Evolutionary conservation across 495 filamentous ascomycete genomes (phyloP), one percentile per base, ranked within the genome.

Genomic region (Penicillium malachiteum): DNA sequence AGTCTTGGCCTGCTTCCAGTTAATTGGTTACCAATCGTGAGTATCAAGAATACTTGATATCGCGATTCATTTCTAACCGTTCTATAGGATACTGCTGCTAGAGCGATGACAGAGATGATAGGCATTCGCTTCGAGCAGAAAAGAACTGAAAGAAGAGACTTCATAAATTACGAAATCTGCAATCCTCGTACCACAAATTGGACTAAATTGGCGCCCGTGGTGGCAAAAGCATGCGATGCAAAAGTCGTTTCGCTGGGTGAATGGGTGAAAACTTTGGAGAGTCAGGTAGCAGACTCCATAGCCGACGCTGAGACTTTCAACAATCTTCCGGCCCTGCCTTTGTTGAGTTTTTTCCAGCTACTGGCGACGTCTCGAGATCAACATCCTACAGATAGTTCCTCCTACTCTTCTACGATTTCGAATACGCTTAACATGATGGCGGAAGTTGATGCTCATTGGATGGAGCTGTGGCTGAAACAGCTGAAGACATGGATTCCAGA

Each of bases 11-110:
- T 40, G 12, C 30, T 52, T 14, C 12, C 43, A 7, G 50, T 52
- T 26, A 26, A 52, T 11, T 52, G 50, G 50, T 16, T 52, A 5
- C 39, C 40, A n/a, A 52, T 52, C 12, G 54, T 56, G 41, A 26
- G 21, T 26, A 26, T 26, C 21, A 4, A 1, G 21, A 26, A 26
- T 26, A 1, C 2, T 26, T 21, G 54, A 50, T 17, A 55, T 38
- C 21, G 21, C 1, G 35, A 38, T n/a, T 38, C 5, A 38, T 38
- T 38, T n/a, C 35, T 38, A 10, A 14, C 13, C 0, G 9, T 12
- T 11, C 18, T 38, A 14, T 44, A 44, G 41, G 41, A 44, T 44
- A 8, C 8, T 12, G 41, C 41, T 12, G 41, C 41, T 9, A 14
- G 1, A 0, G 12, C 21, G 12, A 43, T 43, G 41, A 21, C 41